Evolutionary conservation across 768 basidiomycete genomes (phyloP), one percentile per base, ranked within the genome.

Genomic region (Leccinum variicolor): DNA sequence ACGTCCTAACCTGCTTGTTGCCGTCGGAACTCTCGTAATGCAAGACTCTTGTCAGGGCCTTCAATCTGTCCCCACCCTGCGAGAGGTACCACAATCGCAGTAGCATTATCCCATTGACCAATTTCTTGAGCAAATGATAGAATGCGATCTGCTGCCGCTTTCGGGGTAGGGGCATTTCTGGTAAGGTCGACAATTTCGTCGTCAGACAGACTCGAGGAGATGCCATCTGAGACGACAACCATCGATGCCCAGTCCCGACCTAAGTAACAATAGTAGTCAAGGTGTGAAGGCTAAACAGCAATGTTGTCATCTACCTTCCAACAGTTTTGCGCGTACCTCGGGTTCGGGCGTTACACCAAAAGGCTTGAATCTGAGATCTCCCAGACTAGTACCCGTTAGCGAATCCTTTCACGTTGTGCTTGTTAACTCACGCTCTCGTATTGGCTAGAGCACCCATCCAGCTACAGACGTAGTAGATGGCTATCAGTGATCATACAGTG

Each of bases 381-480:
- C 94, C 50, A 97, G 79, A 59, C 94, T 94, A 64, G 10, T 41
- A 31, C 36, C 3, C 5, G 53, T 64, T 26, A 60, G 58, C 17
- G 53, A 60, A 55, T 8, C 29, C 8, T n/a, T 25, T n/a, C 1
- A 26, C 25, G 26, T 15, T n/a, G 26, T 28, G 19, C 21, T 23
- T 13, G 19, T 11, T 53, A 52, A 67, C 83, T 66, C 65, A 91
- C 88, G 92, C 87, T 75, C 96, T 77, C 2, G 96, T 98, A 63
- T 98, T 98, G 29, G 87, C 90, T 33, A 98, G 77, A 4, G 87
- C 92, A 14, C 95, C 96, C 90, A 97, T 96, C 92, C 93, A 96
- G 50, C 91, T 92, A 58, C 13, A n/a, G 51, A 39, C 29, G 9
- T n/a, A 4, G 39, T n/a, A 41, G 41, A 43, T 43, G 19, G 5